Base-by-base conservation (phyloP, 192 early-diverging fungal species). In the Backusella liffmaniae region DNA sequence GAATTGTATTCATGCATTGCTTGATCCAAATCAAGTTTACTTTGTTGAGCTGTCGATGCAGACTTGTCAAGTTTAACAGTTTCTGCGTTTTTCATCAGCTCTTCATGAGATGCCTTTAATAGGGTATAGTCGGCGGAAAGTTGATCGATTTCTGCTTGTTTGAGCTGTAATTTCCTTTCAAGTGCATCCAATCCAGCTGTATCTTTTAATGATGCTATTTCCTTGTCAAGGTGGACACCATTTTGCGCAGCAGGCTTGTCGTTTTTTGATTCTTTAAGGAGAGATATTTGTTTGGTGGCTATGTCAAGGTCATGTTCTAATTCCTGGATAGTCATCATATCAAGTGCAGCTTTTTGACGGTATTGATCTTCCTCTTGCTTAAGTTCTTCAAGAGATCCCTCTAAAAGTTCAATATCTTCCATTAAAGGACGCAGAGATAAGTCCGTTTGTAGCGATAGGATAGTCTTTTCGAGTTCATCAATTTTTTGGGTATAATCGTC, bases 261-360 rank as follows among this genome's bases (percentile, higher is more conserved):
- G 9, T 37, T 21, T 29, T 26, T 62, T n/a, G 67, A 9, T 26
- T 69, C 4, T 23, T 69, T 37, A 4, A 69, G 21, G 21, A 36
- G 15, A 36, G 34, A 69, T 0, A 69, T 39, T 69, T 39, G 35
- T 21, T 69, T 69, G 18, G 35, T 23, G 18, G 67, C n/a, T 21
- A 69, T 12, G 13, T 37, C 67, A 5, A 69, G 34, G 18, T 69
- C 67, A 39, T 69, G 67, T 7, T 69, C 67, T 37, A 69, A 69
- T 26, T 69, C 21, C 21, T 69, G 35, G 23, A 69, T 69, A 18
- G 34, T 35, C 34, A 69, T 69, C 32, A 23, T 37, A 37, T 69
- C 56, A 10, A 62, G 26, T 3, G 56, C 26, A 13, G 56, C 56
- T 29, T 62, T 62, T 62, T 62, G 56, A 8, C 56, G 56, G 12